Percentiles rank a stretch among this genome's conserved stretches.
These are phyloP conservation scores for Biscogniauxia sp. DNA, from an alignment of 2,329 filamentous ascomycete genomes.

Conservation along the genomic window DNA sequence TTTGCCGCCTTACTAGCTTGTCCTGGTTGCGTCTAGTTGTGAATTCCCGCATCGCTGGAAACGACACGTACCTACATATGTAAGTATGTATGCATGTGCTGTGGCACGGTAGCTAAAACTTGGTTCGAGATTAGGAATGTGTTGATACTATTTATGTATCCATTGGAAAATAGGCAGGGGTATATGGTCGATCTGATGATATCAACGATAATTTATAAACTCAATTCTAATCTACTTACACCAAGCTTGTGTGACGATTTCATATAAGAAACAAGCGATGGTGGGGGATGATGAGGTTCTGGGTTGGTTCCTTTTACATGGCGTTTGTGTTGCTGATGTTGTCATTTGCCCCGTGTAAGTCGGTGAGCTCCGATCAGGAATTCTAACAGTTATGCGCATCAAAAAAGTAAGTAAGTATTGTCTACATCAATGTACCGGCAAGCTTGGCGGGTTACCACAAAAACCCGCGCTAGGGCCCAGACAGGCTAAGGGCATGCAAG, in stretches of 20 bases:
- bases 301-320: slow-evolving; percentile 1
- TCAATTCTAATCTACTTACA: neutral
- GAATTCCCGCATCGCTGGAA: neutral
- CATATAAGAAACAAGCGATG: neutral
- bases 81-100: no score
- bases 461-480: slow-evolving; percentile 2
- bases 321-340: neutral
- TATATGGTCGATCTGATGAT: neutral
- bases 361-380: slow-evolving; percentile 15
- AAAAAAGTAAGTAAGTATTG: neutral
- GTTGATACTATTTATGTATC: no score
- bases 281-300: neutral
- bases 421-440: neutral
- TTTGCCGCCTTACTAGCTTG: neutral
- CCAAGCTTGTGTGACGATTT: neutral
- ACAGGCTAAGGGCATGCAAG: slow-evolving; percentile 15
- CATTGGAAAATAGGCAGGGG: no score
- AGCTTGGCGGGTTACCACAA: neutral
- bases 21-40: no score
- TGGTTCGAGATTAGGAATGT: no score
- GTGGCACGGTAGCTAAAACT: no score
- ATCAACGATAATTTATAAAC: neutral
- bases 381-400: neutral
- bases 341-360: neutral
- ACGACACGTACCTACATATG: neutral